phyloP scores from a whole-genome alignment of 2,329 filamentous ascomycete species.

The Ustilaginoidea virens region DNA sequence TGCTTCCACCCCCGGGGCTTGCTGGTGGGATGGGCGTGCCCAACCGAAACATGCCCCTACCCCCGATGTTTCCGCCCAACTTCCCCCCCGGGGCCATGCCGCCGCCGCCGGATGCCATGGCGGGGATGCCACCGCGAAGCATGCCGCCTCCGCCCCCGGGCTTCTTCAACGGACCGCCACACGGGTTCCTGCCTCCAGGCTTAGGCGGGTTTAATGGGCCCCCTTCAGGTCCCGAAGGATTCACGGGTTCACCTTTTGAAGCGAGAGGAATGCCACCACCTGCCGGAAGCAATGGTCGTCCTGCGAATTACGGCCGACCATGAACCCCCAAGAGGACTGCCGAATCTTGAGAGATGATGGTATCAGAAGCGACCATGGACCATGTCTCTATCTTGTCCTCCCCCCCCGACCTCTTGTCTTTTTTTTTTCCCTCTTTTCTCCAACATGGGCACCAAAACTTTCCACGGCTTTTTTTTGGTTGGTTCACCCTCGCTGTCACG shows the following conservation, averaged over 20 bases:
- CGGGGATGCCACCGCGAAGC: conserved; percentile 34
- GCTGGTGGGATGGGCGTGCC: conserved; percentile 16
- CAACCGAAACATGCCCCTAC: conserved; percentile 30
- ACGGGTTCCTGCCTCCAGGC: conserved; percentile 38
- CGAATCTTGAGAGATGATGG: too few relatives aligned
- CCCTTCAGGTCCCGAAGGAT: conserved; percentile 28
- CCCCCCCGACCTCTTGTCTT: too few relatives aligned
- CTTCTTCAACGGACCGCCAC: conserved; percentile 35
- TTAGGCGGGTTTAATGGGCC: conserved; percentile 42
- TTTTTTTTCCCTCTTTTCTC: too few relatives aligned
- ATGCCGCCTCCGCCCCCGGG: conserved; percentile 42
- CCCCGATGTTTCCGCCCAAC: conserved; percentile 46
- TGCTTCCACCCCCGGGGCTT: conserved; percentile 47
- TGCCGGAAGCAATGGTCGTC: conserved; percentile 26
- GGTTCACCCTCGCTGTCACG: too few relatives aligned
- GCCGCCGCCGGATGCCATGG: conserved; percentile 31
- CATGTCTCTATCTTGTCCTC: too few relatives aligned
- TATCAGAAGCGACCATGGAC: too few relatives aligned
- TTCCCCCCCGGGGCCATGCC: conserved; percentile 37
- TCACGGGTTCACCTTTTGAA: conserved; percentile 34
- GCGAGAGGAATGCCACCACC: conserved; percentile 36
- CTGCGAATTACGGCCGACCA: conserved; percentile 18
- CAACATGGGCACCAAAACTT: too few relatives aligned
- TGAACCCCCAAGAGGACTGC: too few relatives aligned
- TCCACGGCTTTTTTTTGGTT: too few relatives aligned